Conservation (phyloP, 202 grass and related monocot species). For the Zizania palustris region DNA sequence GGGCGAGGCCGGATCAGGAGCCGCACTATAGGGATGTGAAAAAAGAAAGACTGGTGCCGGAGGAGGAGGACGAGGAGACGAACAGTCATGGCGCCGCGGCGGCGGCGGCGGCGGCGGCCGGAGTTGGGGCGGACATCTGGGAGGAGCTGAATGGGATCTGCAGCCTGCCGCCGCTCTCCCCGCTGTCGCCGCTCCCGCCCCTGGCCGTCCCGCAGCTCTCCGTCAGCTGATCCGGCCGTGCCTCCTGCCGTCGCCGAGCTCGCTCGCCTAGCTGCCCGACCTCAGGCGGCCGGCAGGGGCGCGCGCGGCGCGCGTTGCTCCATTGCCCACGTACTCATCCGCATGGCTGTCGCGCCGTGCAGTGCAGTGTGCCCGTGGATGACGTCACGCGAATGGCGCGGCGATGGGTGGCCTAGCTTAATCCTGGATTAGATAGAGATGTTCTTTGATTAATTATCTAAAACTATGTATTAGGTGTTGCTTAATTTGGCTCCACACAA, state of each 20-base stretch:
- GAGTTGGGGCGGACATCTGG: constrained; percentile 45
- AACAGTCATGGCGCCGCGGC: constrained; percentile 1
- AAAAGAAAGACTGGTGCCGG: constrained; percentile 32
- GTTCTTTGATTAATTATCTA: constrained; percentile 9
- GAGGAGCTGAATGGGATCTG: constrained; percentile 53
- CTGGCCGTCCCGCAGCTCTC: constrained; percentile 51
- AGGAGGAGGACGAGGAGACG: neutral
- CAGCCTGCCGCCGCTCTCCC: constrained; percentile 60
- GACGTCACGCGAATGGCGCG: too few species aligned
- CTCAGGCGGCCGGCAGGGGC: neutral
- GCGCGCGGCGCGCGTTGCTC: neutral
- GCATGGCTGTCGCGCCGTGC: constrained; percentile 12
- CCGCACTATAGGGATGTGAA: constrained; percentile 51
- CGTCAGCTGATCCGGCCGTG: constrained; percentile 43
- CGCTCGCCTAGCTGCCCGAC: neutral
- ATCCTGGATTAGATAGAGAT: neutral
- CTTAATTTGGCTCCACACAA: neutral
- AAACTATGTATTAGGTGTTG: neutral
- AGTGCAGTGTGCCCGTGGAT: neutral
- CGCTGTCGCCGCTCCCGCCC: constrained; percentile 45
- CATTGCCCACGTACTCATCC: neutral
- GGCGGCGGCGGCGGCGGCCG: neutral
- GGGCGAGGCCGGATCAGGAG: constrained; percentile 6
- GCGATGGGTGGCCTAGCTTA: neutral
- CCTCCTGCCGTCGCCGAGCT: neutral